Percentiles rank a stretch among this genome's conserved stretches.
phyloP scores from a whole-genome alignment of 192 early-diverging fungal species.

The Gamsiella multidivaricata region DNA sequence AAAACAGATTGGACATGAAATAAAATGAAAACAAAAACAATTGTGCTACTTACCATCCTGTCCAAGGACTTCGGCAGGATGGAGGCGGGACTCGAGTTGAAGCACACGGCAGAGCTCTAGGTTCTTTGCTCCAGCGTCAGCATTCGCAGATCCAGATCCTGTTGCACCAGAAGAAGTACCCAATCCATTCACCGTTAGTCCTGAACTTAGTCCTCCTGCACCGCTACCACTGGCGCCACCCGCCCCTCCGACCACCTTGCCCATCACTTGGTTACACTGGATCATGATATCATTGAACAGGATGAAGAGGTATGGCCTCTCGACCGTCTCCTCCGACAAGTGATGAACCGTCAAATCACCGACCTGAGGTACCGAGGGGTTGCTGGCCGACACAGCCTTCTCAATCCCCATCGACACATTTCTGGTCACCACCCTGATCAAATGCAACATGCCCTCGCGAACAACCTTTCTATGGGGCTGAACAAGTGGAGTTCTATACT shows the following conservation, averaged over 20 bases:
- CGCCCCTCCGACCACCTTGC: slow-evolving; percentile 1
- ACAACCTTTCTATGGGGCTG: slow-evolving; percentile 66
- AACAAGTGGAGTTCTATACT: slow-evolving; percentile 55
- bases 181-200: background rate
- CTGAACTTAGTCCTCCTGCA: background rate
- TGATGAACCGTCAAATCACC: slow-evolving; percentile 39
- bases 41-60: slow-evolving; percentile 39
- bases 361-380: background rate
- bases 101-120: slow-evolving; percentile 38
- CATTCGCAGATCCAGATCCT: background rate
- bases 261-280: slow-evolving; percentile 48
- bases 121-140: slow-evolving; percentile 14
- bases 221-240: background rate
- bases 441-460: slow-evolving; percentile 60
- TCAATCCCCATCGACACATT: slow-evolving; percentile 50
- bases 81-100: slow-evolving; percentile 50
- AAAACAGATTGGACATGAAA: background rate
- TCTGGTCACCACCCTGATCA: slow-evolving; percentile 53
- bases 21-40: background rate
- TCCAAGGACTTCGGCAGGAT: slow-evolving; percentile 45
- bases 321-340: slow-evolving; percentile 56
- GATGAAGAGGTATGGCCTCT: slow-evolving; percentile 62
- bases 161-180: background rate
- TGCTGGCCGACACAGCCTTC: background rate
- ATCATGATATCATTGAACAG: slow-evolving; percentile 75